phyloP scores from a whole-genome alignment of 2,329 filamentous ascomycete species.

The Aspergillus ibericus region DNA sequence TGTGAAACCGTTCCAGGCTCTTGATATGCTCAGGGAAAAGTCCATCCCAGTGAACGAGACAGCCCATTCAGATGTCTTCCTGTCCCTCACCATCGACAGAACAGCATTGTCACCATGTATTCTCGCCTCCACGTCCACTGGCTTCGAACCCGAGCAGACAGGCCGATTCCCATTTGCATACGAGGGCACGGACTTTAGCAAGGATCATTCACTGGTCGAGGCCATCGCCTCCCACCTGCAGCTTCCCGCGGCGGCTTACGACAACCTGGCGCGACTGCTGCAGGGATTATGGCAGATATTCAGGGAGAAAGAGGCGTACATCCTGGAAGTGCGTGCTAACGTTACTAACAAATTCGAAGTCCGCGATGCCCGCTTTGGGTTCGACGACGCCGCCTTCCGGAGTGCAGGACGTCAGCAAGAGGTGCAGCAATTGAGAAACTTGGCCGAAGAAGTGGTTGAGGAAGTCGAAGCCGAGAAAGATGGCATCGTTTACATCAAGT shows the following conservation, averaged over 20 bases:
- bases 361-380: constrained; percentile 59
- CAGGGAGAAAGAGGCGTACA: constrained; percentile 64
- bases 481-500: constrained; percentile 77
- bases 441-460: constrained; percentile 52
- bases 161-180: constrained; percentile 65
- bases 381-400: constrained; percentile 69
- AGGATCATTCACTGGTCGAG: constrained; percentile 43
- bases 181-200: constrained; percentile 46
- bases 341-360: constrained; percentile 49
- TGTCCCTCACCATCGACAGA: constrained; percentile 68
- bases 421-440: constrained; percentile 59
- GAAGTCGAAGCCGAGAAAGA: constrained; percentile 65
- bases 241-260: constrained; percentile 49
- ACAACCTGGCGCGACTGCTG: constrained; percentile 52
- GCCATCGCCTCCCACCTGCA: constrained; percentile 51
- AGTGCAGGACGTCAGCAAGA: constrained; percentile 62
- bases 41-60: constrained; percentile 47
- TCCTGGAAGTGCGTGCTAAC: constrained; percentile 55
- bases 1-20: constrained; percentile 54
- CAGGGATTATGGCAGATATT: constrained; percentile 60
- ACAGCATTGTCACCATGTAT: constrained; percentile 63
- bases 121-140: constrained; percentile 56
- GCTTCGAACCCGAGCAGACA: constrained; percentile 46
- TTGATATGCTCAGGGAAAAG: constrained; percentile 56
- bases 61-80: constrained; percentile 47